Evolutionary conservation across 768 basidiomycete genomes (phyloP).

Genomic region (Filobasidium wieringae): DNA sequence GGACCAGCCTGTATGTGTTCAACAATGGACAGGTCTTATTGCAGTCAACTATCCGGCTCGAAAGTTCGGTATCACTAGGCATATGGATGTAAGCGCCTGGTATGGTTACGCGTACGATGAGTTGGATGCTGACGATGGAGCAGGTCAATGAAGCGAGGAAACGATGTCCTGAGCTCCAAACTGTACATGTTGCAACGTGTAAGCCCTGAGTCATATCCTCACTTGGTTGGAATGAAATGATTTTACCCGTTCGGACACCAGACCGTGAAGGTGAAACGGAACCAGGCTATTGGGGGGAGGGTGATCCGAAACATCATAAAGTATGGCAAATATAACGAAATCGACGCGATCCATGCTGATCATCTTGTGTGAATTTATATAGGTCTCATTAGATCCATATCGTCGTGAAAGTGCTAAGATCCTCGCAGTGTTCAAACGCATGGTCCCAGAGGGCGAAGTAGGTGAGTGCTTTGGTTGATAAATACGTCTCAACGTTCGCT

Average conservation of each 20-base stretch:
- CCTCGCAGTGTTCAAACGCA: constrained; percentile 65
- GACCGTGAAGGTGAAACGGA: constrained; percentile 43
- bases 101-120: not conserved
- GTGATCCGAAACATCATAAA: constrained; percentile 85
- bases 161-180: constrained; percentile 68
- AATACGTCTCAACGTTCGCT: not conserved
- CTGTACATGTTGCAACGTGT: constrained; percentile 92
- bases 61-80: constrained; percentile 69
- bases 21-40: constrained; percentile 47
- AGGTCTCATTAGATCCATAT: constrained; percentile 90
- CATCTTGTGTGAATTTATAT: not conserved
- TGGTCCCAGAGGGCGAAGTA: constrained; percentile 65
- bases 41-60: constrained; percentile 94
- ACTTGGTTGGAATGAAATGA: too few relatives aligned
- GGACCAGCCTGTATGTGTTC: constrained; percentile 29
- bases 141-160: constrained; percentile 60
- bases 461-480: constrained; percentile 45
- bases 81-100: constrained; percentile 12
- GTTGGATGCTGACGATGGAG: not conserved
- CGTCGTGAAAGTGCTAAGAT: constrained; percentile 82
- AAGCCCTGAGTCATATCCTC: constrained; percentile 30
- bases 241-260: not conserved
- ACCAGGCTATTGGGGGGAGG: constrained; percentile 83
- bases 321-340: constrained; percentile 39
- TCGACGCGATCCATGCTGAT: not conserved